Conservation (phyloP, 169 alveolate species). For the Plasmodium coatneyi region DNA sequence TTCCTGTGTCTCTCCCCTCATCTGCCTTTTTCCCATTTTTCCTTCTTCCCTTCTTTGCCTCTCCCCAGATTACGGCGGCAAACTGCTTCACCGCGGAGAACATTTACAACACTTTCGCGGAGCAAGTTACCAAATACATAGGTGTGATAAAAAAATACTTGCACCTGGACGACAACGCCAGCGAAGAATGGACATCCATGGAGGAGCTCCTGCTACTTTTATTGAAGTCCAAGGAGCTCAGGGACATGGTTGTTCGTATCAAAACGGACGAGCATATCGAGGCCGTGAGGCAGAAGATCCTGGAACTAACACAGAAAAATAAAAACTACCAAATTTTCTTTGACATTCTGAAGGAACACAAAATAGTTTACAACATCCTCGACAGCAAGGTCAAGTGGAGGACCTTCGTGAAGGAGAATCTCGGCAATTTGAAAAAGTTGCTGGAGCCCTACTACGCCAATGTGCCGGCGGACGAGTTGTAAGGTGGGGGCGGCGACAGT, state of each 20-base stretch:
- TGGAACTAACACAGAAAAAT: constrained; percentile 6
- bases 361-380: constrained; percentile 1
- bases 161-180: background rate
- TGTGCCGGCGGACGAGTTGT: background rate
- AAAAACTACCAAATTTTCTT: constrained; percentile 18
- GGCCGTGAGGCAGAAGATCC: constrained; percentile 15
- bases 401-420: background rate
- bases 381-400: background rate
- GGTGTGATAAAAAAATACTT: background rate
- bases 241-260: background rate
- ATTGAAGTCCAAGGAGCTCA: constrained; percentile 17
- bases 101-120: background rate
- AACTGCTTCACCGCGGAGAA: constrained; percentile 23
- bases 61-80: background rate
- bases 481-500: background rate
- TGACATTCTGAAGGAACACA: constrained; percentile 5
- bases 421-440: constrained; percentile 10
- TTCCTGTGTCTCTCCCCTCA: background rate
- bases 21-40: background rate
- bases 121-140: background rate
- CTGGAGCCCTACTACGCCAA: background rate
- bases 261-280: constrained; percentile 36
- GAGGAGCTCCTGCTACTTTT: constrained; percentile 6
- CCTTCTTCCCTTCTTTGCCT: background rate
- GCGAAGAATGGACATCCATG: constrained; percentile 15